Base-by-base conservation (phyloP, 176 grass and related monocot genomes). In the Dendrocalamus sinicus region DNA sequence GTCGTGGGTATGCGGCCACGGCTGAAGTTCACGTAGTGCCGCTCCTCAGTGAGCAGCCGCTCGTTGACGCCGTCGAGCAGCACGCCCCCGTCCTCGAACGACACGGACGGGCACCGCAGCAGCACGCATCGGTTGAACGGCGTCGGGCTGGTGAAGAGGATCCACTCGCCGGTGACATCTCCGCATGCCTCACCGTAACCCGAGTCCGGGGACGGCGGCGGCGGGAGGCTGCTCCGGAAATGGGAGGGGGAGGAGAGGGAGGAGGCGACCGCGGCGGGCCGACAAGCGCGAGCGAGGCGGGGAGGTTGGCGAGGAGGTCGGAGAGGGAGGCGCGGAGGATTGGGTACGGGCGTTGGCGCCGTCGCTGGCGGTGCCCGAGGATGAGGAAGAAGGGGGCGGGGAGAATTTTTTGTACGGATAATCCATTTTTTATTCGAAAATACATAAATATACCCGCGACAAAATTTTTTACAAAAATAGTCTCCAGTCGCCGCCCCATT, bases 51-150 rank as follows among this genome's bases (percentile, higher is more conserved):
- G 73, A 98, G 81, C 51, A 98, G 83, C 43, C 85, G 82, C 16
- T 95, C 95, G 87, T 73, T 95, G 41, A 98, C 76, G 12, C 91
- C 95, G 73, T 93, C 91, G 72, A 95, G 77, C 23, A 98, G 83
- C 58, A 86, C 70, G 41, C 93, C 91, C 5, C 91, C 93, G 19
- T 93, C 89, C 55, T 95, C 93, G 83, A 98, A 98, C 0, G 91
- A 95, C 64, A 98, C 85, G 12, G 96, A 98, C 35, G 96, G 93
- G 88, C 96, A 98, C 5, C 96, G 89, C 57, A 98, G 88, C 26
- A 98, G 88, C 57, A 98, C 96, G 62, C 86, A 78, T 26, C 96
- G 80, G 78, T 98, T 95, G 91, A 98, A 98, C 3, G 93, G 96
- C 37, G 93, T 95, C 77, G 96, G 96, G 77, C 73, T 95, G 24